A percentile compares a stretch with the other conserved stretches of the same genome.
These are phyloP conservation scores for Lachnellula willkommii DNA, from an alignment of 2,329 filamentous ascomycete species.

Conservation along the genomic window DNA sequence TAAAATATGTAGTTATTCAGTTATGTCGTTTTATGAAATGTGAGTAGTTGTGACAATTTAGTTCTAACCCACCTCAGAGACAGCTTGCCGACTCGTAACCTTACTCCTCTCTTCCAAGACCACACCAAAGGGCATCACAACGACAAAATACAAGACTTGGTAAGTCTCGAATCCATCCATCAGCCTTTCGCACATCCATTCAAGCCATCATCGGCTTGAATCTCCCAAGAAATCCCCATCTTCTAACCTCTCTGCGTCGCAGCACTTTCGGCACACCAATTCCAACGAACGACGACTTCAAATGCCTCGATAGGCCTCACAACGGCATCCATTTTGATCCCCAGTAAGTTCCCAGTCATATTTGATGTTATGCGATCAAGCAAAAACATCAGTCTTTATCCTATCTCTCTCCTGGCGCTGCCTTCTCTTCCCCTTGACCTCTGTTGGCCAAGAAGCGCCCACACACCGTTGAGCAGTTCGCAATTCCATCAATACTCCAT, in stretches of 20 bases:
- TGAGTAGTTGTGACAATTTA: no score
- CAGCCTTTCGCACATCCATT: slow-evolving; percentile 7
- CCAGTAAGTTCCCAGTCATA: slow-evolving; percentile 29
- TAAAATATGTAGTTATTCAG: slow-evolving; percentile 13
- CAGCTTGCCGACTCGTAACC: slow-evolving; percentile 7
- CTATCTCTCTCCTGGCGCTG: slow-evolving; percentile 8
- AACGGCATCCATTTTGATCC: slow-evolving; percentile 27
- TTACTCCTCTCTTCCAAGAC: slow-evolving; percentile 20
- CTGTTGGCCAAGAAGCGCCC: slow-evolving; percentile 24
- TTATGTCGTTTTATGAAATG: slow-evolving; percentile 4
- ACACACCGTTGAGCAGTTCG: slow-evolving; percentile 12
- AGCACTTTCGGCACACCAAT: slow-evolving; percentile 24
- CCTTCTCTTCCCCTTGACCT: slow-evolving; percentile 15
- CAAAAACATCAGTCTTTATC: slow-evolving; percentile 14
- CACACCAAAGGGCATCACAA: slow-evolving; percentile 15
- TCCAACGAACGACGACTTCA: slow-evolving; percentile 25
- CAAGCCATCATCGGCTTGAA: slow-evolving; percentile 9
- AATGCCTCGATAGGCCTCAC: slow-evolving; percentile 32
- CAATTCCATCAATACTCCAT: slow-evolving; percentile 26
- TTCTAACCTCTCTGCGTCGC: slow-evolving; percentile 20
- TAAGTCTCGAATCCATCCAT: slow-evolving; percentile 19
- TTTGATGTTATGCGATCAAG: slow-evolving; percentile 31
- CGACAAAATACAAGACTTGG: slow-evolving; percentile 19
- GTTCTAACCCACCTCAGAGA: not conserved
- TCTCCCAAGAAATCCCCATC: slow-evolving; percentile 10